A percentile compares a stretch with the other conserved stretches of the same genome.
Conservation (phyloP, 805 yeast genomes). For the Pichia nanzhaoensis region DNA sequence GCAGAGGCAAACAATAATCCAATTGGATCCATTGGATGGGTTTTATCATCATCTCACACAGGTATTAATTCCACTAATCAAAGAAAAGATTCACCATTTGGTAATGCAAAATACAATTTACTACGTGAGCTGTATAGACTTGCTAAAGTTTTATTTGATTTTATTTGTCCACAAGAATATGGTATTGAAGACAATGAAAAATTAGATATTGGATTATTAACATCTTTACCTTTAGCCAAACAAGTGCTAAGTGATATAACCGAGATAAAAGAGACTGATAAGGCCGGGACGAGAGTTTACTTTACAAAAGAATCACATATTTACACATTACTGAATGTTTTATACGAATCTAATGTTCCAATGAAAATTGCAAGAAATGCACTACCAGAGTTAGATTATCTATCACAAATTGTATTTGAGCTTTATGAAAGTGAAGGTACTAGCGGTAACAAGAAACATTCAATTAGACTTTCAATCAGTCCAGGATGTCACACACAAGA, state of each 20-base stretch:
- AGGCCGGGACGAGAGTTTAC: slow-evolving; percentile 81
- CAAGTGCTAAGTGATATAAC: slow-evolving; percentile 78
- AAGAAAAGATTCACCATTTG: slow-evolving; percentile 47
- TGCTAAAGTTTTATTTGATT: slow-evolving; percentile 91
- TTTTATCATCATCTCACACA: slow-evolving; percentile 34
- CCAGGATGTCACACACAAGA: slow-evolving; percentile 99
- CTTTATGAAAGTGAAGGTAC: slow-evolving; percentile 71
- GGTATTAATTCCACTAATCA: slow-evolving; percentile 17
- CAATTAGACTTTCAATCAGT: slow-evolving; percentile 83
- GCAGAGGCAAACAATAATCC: slow-evolving; percentile 19
- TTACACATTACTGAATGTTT: slow-evolving; percentile 83
- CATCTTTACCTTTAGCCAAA: slow-evolving; percentile 88
- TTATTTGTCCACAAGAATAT: slow-evolving; percentile 97
- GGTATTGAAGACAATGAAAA: slow-evolving; percentile 95
- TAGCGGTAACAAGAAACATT: slow-evolving; percentile 70
- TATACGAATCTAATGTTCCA: slow-evolving; percentile 90
- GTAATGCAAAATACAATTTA: slow-evolving; percentile 69
- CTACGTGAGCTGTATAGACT: slow-evolving; percentile 83
- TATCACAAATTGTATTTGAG: slow-evolving; percentile 92
- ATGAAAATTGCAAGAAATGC: slow-evolving; percentile 93
- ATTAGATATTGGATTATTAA: slow-evolving; percentile 88
- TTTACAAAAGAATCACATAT: slow-evolving; percentile 97
- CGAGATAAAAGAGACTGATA: slow-evolving; percentile 67
- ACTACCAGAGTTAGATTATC: slow-evolving; percentile 89
- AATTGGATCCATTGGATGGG: slow-evolving; percentile 74